These are phyloP conservation scores for Phytomonas sp. DNA, from an alignment of 208 protist species.

Conservation along the genomic window DNA sequence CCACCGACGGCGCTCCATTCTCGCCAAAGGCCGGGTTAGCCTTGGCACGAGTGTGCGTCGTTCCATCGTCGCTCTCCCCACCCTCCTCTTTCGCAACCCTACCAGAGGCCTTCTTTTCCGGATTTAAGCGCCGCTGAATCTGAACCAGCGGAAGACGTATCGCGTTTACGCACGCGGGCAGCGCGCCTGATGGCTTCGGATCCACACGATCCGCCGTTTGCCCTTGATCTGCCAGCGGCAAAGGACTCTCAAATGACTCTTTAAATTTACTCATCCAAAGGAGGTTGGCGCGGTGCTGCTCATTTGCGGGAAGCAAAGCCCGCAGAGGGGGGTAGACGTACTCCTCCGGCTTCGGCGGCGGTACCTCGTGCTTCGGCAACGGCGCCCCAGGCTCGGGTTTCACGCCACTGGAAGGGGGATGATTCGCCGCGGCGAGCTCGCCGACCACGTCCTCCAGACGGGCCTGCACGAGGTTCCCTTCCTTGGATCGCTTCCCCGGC, in stretches of 20 bases:
- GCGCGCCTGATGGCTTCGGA: background rate
- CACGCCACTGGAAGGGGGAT: no score
- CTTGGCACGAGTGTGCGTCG: background rate
- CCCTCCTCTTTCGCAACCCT: slow-evolving; percentile 12
- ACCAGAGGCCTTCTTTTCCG: background rate
- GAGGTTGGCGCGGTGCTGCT: slow-evolving; percentile 34
- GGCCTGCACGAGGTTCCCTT: slow-evolving; percentile 4
- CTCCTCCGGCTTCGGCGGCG: background rate
- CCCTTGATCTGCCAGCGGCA: no score
- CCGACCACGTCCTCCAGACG: background rate
- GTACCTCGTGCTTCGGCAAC: background rate
- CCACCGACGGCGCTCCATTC: background rate
- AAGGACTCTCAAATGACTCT: background rate
- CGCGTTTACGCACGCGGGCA: slow-evolving; percentile 24
- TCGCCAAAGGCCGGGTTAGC: background rate
- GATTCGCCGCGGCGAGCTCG: background rate
- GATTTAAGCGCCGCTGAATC: slow-evolving; percentile 13
- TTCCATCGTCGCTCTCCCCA: background rate
- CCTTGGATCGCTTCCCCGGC: background rate
- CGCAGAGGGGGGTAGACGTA: slow-evolving; percentile 39
- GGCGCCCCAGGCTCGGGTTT: background rate
- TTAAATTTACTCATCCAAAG: background rate
- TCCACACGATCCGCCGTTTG: background rate
- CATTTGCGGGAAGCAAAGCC: slow-evolving; percentile 33
- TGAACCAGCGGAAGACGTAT: slow-evolving; percentile 27